Percentiles rank a stretch among this genome's conserved stretches.
These are phyloP conservation scores for Ceratobasidium sp. DNA, from an alignment of 1,284 basidiomycete species.

Conservation along the genomic window DNA sequence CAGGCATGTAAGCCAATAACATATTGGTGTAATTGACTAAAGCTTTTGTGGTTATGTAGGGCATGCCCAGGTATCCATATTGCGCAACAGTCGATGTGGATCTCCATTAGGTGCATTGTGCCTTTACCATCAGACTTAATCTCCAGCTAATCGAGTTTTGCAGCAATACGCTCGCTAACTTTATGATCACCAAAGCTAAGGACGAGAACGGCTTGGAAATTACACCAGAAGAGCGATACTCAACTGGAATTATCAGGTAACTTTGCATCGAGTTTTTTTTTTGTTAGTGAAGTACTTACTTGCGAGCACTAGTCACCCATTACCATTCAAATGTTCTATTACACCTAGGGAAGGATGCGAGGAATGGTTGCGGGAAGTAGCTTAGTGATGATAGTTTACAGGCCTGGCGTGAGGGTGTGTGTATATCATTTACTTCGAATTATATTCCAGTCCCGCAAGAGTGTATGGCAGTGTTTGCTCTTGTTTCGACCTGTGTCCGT, in stretches of 20 bases:
- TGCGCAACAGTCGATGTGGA: constrained; percentile 40
- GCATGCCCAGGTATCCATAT: constrained; percentile 36
- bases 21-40: background rate
- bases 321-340: constrained; percentile 20
- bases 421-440: too few relatives aligned
- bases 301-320: background rate
- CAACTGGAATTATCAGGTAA: constrained; percentile 18
- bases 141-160: too few relatives aligned
- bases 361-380: background rate
- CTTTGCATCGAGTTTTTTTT: background rate
- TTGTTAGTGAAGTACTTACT: constrained; percentile 49
- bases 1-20: background rate
- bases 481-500: background rate
- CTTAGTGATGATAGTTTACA: background rate
- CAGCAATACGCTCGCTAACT: constrained; percentile 22
- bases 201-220: constrained; percentile 26
- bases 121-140: too few relatives aligned
- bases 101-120: constrained; percentile 27
- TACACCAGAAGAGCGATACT: constrained; percentile 8
- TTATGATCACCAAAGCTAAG: constrained; percentile 17
- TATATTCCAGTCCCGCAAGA: too few relatives aligned
- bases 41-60: background rate
- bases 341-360: background rate
- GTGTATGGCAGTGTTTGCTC: background rate
- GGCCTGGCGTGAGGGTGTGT: too few relatives aligned